phyloP scores from a whole-genome alignment of 306 rosid species.

The Prosopis cineraria region DNA sequence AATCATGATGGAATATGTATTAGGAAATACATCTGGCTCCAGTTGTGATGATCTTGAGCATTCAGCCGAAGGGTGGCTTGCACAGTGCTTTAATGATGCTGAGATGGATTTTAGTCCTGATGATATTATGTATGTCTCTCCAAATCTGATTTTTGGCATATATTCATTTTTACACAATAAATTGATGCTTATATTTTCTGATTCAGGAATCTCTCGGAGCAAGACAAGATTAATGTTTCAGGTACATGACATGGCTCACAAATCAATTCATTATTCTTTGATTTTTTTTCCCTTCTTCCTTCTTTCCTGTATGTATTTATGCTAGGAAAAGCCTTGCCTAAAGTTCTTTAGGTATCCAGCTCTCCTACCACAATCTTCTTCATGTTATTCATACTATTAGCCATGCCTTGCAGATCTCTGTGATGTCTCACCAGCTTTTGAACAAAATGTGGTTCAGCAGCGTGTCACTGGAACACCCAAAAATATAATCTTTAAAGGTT shows the following conservation, averaged over 20 bases:
- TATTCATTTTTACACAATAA: slow-evolving; percentile 10
- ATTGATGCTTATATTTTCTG: slow-evolving; percentile 45
- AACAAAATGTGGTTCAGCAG: slow-evolving; percentile 49
- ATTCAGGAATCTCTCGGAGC: slow-evolving; percentile 61
- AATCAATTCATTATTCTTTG: background rate
- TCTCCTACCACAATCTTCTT: background rate
- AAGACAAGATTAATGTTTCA: slow-evolving; percentile 55
- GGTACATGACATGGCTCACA: slow-evolving; percentile 49
- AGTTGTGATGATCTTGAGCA: slow-evolving; percentile 56
- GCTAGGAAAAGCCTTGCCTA: background rate
- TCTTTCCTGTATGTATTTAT: background rate
- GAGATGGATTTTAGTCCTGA: slow-evolving; percentile 64
- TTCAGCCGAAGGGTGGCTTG: slow-evolving; percentile 77
- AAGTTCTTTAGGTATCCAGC: background rate
- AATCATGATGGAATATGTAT: slow-evolving; percentile 28
- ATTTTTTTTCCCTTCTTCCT: slow-evolving; percentile 11
- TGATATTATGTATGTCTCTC: slow-evolving; percentile 63
- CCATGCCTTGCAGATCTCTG: slow-evolving; percentile 47
- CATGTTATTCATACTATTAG: slow-evolving; percentile 12
- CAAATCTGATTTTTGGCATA: slow-evolving; percentile 20
- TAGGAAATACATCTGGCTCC: slow-evolving; percentile 58
- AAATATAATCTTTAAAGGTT: slow-evolving; percentile 79
- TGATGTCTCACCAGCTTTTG: slow-evolving; percentile 46
- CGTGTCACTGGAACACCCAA: slow-evolving; percentile 46
- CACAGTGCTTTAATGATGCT: slow-evolving; percentile 70